Conservation (phyloP, 2,329 filamentous ascomycete genomes). For the Diaporthe ampelina region DNA sequence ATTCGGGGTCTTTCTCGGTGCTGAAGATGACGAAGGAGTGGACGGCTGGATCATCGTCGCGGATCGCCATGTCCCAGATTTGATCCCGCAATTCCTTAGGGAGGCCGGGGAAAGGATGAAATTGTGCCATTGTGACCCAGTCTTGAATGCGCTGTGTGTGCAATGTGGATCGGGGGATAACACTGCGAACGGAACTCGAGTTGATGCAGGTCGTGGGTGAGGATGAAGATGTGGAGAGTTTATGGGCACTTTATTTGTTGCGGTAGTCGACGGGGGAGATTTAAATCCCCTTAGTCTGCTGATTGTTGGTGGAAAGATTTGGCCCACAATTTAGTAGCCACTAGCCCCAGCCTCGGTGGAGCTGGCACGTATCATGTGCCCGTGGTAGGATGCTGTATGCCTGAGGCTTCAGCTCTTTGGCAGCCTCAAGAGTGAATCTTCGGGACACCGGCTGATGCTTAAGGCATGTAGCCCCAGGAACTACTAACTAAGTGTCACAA, state of each 20-base stretch:
- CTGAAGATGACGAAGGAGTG: neutral
- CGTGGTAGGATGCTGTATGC: neutral
- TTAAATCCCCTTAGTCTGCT: too few relatives aligned
- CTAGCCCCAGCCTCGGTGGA: neutral
- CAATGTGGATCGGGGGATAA: neutral
- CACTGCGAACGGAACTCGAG: neutral
- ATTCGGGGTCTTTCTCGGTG: neutral
- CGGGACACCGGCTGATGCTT: neutral
- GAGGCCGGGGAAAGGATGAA: neutral
- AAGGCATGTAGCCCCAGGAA: neutral
- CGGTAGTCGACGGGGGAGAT: neutral
- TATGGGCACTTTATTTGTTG: neutral
- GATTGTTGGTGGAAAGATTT: neutral
- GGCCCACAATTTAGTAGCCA: neutral
- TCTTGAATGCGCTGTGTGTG: neutral
- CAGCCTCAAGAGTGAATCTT: neutral
- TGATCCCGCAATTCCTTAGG: neutral
- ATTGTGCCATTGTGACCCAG: neutral
- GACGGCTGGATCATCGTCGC: neutral
- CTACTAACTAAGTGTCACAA: neutral
- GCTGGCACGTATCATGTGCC: neutral
- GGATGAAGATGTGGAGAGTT: neutral
- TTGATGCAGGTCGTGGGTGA: neutral
- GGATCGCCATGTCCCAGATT: conserved; percentile 10
- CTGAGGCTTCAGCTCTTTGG: neutral